Evolutionary conservation across 257 asterid genomes (phyloP).

Genomic region (Nicotiana undulata): DNA sequence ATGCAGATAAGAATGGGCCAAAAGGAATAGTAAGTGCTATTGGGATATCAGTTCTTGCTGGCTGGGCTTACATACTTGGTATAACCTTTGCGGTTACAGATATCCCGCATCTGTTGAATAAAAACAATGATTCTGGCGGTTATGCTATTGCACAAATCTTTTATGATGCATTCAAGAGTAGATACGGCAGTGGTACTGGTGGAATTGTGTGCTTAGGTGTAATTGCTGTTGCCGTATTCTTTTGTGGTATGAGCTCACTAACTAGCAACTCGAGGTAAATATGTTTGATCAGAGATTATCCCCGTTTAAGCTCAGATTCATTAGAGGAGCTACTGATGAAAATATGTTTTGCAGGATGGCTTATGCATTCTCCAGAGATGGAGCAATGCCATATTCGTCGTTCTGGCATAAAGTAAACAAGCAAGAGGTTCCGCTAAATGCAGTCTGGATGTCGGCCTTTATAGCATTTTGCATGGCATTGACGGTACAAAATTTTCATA

Average conservation of each 20-base stretch:
- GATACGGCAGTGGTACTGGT: slow-evolving; percentile 76
- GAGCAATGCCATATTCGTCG: slow-evolving; percentile 92
- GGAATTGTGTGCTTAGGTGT: slow-evolving; percentile 67
- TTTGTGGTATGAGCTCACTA: slow-evolving; percentile 93
- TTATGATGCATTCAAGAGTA: slow-evolving; percentile 62
- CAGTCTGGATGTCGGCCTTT: slow-evolving; percentile 80
- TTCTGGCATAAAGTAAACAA: slow-evolving; percentile 84
- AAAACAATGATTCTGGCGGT: slow-evolving; percentile 76
- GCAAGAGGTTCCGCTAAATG: slow-evolving; percentile 79
- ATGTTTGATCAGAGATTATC: neutral
- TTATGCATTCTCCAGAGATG: slow-evolving; percentile 94
- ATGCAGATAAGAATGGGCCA: slow-evolving; percentile 80
- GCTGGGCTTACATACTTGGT: slow-evolving; percentile 95
- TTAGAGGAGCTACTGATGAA: neutral
- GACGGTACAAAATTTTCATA: slow-evolving; percentile 41
- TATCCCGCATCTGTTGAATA: slow-evolving; percentile 60
- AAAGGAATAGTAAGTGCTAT: slow-evolving; percentile 86
- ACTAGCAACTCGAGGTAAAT: slow-evolving; percentile 93
- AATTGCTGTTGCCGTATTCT: slow-evolving; percentile 76
- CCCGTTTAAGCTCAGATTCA: neutral
- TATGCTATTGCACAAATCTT: slow-evolving; percentile 89
- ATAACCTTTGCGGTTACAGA: slow-evolving; percentile 84
- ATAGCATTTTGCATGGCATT: slow-evolving; percentile 96
- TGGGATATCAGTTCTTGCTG: slow-evolving; percentile 81
- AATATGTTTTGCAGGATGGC: slow-evolving; percentile 52